Conservation (phyloP, 768 basidiomycete genomes). For the Termitomyces sp. region DNA sequence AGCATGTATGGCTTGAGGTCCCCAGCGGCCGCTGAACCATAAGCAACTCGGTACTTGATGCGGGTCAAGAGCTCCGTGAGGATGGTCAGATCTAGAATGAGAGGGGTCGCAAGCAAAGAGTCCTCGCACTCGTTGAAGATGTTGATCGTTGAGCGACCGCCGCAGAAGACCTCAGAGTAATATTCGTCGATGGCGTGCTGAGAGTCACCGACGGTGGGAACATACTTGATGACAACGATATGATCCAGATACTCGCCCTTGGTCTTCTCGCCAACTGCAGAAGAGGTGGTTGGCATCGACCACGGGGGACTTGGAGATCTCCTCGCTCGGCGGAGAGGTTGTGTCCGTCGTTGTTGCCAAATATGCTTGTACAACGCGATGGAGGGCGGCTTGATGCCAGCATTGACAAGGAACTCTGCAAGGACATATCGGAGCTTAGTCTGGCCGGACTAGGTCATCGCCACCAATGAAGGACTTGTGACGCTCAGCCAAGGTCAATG, state of each 20-base stretch:
- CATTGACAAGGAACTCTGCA: constrained; percentile 98
- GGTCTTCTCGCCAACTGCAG: constrained; percentile 48
- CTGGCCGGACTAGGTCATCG: constrained; percentile 69
- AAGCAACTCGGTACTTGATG: constrained; percentile 63
- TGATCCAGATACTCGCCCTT: constrained; percentile 99
- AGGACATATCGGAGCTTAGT: constrained; percentile 96
- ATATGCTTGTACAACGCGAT: constrained; percentile 97
- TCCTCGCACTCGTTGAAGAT: constrained; percentile 99
- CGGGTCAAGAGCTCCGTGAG: constrained; percentile 93
- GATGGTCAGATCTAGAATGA: constrained; percentile 92
- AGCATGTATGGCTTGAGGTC: constrained; percentile 94
- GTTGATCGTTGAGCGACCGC: constrained; percentile 89
- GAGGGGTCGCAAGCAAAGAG: constrained; percentile 90
- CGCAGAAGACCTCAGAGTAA: constrained; percentile 96
- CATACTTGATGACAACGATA: constrained; percentile 94
- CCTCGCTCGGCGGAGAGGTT: constrained; percentile 90
- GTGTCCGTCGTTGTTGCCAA: constrained; percentile 96
- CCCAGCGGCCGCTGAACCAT: constrained; percentile 23
- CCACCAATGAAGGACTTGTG: too few relatives aligned
- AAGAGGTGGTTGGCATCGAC: constrained; percentile 90
- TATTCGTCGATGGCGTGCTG: constrained; percentile 99
- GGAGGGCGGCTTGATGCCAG: constrained; percentile 95
- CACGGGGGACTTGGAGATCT: constrained; percentile 95
- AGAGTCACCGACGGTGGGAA: constrained; percentile 93
- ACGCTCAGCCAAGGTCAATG: too few relatives aligned